Evolutionary conservation across 2,329 filamentous ascomycete species (phyloP).

Genomic region (Hysterium pulicare): DNA sequence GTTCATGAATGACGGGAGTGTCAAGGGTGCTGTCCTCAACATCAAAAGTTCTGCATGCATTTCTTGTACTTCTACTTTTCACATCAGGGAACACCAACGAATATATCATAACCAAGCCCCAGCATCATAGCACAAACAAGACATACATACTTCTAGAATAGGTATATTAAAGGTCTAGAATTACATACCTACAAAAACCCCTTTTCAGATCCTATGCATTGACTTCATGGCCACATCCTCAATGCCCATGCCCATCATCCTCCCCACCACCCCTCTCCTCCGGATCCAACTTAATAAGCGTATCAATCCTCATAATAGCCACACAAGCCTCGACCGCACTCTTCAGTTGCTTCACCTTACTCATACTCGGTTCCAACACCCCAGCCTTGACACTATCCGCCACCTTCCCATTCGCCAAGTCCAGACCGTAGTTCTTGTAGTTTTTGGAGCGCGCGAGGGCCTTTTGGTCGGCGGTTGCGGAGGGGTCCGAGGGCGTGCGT

Average conservation of each 20-base stretch:
- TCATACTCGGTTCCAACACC: slow-evolving; percentile 94
- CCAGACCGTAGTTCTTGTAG: slow-evolving; percentile 98
- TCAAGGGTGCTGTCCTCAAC: no score
- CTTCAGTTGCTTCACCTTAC: slow-evolving; percentile 98
- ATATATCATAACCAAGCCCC: no score
- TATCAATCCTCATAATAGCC: slow-evolving; percentile 98
- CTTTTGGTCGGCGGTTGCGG: slow-evolving; percentile 73
- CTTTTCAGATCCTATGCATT: no score
- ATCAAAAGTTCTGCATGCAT: no score
- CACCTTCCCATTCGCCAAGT: slow-evolving; percentile 83
- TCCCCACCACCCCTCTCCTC: slow-evolving; percentile 68
- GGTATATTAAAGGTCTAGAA: neutral
- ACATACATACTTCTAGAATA: neutral
- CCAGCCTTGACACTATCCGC: slow-evolving; percentile 92
- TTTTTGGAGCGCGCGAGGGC: slow-evolving; percentile 88
- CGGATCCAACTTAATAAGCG: slow-evolving; percentile 94
- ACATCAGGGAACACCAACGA: no score
- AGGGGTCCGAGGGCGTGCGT: slow-evolving; percentile 71
- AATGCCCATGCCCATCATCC: slow-evolving; percentile 86
- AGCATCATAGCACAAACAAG: neutral
- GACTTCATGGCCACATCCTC: slow-evolving; percentile 7
- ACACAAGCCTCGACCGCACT: slow-evolving; percentile 98
- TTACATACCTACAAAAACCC: neutral
- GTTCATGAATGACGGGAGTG: no score
- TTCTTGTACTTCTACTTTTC: no score